These are phyloP conservation scores for Fusarium udum DNA, from an alignment of 2,329 filamentous ascomycete genomes.

Conservation along the genomic window DNA sequence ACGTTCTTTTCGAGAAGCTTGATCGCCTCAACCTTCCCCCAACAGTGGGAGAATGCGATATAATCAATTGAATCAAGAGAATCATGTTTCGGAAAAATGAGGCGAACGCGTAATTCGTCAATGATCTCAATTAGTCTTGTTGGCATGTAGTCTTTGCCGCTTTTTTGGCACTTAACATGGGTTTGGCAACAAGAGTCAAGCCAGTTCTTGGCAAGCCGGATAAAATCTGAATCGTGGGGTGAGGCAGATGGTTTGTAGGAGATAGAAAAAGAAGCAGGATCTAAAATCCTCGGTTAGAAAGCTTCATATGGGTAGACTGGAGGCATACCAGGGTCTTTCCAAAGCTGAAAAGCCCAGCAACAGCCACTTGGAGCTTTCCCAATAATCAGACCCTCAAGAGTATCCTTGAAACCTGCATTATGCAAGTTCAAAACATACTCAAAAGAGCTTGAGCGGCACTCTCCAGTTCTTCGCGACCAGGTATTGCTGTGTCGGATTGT, in stretches of 20 bases:
- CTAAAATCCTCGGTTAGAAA: background rate
- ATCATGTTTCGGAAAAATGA: fast-evolving
- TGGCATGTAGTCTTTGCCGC: background rate
- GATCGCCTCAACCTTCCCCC: background rate
- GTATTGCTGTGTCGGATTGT: background rate
- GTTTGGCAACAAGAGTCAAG: background rate
- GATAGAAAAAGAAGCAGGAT: background rate
- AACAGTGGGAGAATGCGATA: background rate
- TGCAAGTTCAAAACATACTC: background rate
- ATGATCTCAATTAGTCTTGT: background rate
- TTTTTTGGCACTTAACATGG: fast-evolving
- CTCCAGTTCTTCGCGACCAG: background rate
- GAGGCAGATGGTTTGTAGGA: background rate
- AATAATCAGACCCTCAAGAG: background rate
- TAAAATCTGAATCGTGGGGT: background rate
- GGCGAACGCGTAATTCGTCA: background rate
- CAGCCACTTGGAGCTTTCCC: background rate
- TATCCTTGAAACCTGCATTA: background rate
- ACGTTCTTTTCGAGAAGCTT: background rate
- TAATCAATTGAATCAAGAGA: background rate
- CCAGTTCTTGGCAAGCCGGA: background rate
- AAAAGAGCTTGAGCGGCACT: background rate
- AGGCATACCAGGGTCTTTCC: background rate
- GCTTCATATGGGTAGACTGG: background rate
- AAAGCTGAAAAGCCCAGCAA: background rate